Percentiles rank a stretch among this genome's conserved stretches.
These are phyloP conservation scores for Chrysanthemum lavandulifolium DNA, from an alignment of 129 eudicot species.

Conservation along the genomic window DNA sequence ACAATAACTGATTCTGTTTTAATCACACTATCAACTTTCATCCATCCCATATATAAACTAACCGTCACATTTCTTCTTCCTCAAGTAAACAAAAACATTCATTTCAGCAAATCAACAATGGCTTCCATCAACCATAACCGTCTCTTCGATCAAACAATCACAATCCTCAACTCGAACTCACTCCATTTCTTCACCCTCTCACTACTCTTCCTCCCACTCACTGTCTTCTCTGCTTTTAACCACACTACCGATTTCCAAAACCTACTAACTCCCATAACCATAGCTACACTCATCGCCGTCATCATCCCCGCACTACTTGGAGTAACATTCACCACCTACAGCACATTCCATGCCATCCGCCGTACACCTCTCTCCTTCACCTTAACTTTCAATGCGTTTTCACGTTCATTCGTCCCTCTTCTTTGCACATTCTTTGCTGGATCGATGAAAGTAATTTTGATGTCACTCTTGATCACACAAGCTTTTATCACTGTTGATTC, in stretches of 20 bases:
- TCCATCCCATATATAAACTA: no score
- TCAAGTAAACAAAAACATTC: no score
- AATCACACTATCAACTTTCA: no score
- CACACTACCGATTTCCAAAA: constrained; percentile 5
- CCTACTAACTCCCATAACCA: constrained; percentile 27
- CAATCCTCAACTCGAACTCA: no score
- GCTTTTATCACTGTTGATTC: no score
- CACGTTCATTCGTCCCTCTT: constrained; percentile 35
- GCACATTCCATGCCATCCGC: constrained; percentile 12
- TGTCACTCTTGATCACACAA: neutral
- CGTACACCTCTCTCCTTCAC: constrained; percentile 12
- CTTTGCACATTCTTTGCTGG: constrained; percentile 31
- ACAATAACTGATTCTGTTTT: no score
- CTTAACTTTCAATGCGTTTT: constrained; percentile 35
- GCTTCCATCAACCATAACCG: no score
- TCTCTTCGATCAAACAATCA: no score
- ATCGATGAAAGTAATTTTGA: neutral
- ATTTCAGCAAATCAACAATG: no score
- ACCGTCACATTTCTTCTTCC: no score
- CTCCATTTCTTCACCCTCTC: no score
- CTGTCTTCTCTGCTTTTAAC: neutral
- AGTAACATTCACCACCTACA: constrained; percentile 13
- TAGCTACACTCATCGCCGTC: neutral
- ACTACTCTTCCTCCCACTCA: neutral
- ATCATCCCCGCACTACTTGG: constrained; percentile 22